These are phyloP conservation scores for Daedaleopsis nitida DNA, from an alignment of 768 basidiomycete species.

Conservation along the genomic window DNA sequence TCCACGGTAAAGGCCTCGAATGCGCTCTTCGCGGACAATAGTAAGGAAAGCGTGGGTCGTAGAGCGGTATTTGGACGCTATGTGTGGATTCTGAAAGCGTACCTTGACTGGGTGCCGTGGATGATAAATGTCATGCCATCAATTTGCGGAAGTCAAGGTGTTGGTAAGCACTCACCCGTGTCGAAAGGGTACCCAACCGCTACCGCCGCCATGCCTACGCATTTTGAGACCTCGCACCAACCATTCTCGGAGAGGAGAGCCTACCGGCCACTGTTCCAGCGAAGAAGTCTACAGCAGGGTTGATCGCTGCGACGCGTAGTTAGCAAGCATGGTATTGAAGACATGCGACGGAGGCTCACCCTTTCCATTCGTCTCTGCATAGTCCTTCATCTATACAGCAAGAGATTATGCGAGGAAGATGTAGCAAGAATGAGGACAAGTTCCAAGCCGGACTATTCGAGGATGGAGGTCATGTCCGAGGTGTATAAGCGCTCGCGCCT, in stretches of 20 bases:
- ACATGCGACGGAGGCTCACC: background rate
- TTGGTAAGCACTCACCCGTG: conserved; percentile 27
- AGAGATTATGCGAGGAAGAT: background rate
- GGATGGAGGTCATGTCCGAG: conserved; percentile 12
- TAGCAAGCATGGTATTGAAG: background rate
- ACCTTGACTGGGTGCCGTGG: conserved; percentile 66
- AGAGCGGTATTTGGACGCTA: conserved; percentile 58
- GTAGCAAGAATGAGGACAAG: background rate
- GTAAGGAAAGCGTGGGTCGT: conserved; percentile 66
- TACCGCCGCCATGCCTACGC: conserved; percentile 30
- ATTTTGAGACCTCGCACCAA: background rate
- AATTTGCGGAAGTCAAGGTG: background rate
- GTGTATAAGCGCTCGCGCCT: no score
- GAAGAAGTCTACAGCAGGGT: conserved; percentile 74
- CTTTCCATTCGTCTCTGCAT: background rate
- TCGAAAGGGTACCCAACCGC: conserved; percentile 37
- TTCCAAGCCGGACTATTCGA: background rate
- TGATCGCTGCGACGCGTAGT: conserved; percentile 35
- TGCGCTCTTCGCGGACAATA: conserved; percentile 70
- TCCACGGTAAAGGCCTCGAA: conserved; percentile 73
- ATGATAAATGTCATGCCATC: background rate
- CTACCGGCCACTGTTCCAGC: conserved; percentile 73
- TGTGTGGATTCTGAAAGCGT: conserved; percentile 68
- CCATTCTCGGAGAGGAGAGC: background rate
- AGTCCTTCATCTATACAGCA: background rate